Conservation (phyloP, 2,329 filamentous ascomycete species). For the Alternaria gaisen region DNA sequence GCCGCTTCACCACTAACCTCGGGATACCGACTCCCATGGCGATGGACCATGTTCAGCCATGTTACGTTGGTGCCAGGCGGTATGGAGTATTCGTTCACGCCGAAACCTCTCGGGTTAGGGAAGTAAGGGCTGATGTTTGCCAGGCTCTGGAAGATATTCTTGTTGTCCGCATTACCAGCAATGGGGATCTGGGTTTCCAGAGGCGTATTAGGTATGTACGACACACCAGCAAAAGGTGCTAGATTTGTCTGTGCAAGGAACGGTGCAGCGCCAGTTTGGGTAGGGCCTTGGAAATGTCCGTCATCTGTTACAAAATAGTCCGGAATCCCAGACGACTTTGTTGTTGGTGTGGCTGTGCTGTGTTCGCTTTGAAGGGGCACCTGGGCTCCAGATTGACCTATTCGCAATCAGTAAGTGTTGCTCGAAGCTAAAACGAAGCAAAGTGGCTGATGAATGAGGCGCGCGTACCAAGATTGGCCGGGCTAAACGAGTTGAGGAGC, state of each 20-base stretch:
- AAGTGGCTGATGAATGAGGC: neutral
- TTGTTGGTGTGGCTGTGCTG: constrained; percentile 30
- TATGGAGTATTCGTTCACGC: constrained; percentile 74
- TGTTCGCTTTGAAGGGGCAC: constrained; percentile 24
- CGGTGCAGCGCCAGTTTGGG: constrained; percentile 72
- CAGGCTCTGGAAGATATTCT: constrained; percentile 76
- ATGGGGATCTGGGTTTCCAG: constrained; percentile 77
- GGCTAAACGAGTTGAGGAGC: constrained; percentile 32
- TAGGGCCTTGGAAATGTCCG: constrained; percentile 63
- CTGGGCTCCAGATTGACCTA: constrained; percentile 24
- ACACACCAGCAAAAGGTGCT: constrained; percentile 67
- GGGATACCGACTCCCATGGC: constrained; percentile 78
- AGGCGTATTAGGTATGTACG: constrained; percentile 74
- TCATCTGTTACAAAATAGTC: constrained; percentile 48
- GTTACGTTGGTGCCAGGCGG: constrained; percentile 73
- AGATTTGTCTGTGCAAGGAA: constrained; percentile 77
- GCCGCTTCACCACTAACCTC: constrained; percentile 66
- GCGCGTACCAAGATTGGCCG: constrained; percentile 28
- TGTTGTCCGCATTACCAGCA: constrained; percentile 63
- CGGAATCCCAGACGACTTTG: constrained; percentile 33
- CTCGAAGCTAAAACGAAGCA: neutral
- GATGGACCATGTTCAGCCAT: constrained; percentile 76
- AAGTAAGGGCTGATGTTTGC: constrained; percentile 75
- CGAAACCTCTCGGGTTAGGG: constrained; percentile 73
- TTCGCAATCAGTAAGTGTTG: constrained; percentile 1